Conservation (phyloP, 2,329 filamentous ascomycete genomes). For the Xylariaceae sp. region DNA sequence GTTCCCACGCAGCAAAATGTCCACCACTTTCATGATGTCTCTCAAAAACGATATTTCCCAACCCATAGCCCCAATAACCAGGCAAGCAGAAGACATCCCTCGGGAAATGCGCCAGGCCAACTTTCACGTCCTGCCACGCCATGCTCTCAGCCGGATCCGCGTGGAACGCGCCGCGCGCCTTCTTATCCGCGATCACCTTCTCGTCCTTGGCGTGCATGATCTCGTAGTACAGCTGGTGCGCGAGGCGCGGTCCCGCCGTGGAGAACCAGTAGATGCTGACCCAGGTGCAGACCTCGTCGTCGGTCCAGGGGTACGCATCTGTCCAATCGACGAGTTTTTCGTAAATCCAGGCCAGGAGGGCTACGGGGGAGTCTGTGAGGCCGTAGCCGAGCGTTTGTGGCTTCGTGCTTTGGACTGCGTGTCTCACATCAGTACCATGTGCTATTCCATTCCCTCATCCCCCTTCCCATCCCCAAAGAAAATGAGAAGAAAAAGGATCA, state of each 20-base stretch:
- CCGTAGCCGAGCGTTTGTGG: constrained; percentile 68
- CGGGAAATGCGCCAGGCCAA: constrained; percentile 47
- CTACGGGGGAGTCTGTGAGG: constrained; percentile 63
- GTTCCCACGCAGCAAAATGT: constrained; percentile 48
- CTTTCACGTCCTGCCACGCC: constrained; percentile 36
- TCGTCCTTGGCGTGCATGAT: constrained; percentile 47
- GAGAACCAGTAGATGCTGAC: constrained; percentile 68
- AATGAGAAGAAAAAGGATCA: background rate
- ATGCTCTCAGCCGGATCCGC: constrained; percentile 10
- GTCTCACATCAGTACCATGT: background rate
- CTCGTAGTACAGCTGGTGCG: constrained; percentile 68
- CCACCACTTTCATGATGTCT: constrained; percentile 38
- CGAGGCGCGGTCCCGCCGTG: constrained; percentile 58
- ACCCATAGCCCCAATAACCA: constrained; percentile 43
- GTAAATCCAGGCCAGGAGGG: constrained; percentile 69
- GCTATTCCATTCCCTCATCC: background rate
- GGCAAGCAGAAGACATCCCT: constrained; percentile 46
- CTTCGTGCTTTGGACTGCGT: constrained; percentile 52
- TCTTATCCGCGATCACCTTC: constrained; percentile 45
- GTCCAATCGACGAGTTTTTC: constrained; percentile 77
- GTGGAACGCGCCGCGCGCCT: background rate
- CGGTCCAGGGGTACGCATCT: constrained; percentile 65
- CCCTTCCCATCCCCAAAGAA: background rate
- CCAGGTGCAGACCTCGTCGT: constrained; percentile 73
- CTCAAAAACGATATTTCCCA: constrained; percentile 48